phyloP scores from a whole-genome alignment of 2,329 filamentous ascomycete species.

The Epichloe typhina region DNA sequence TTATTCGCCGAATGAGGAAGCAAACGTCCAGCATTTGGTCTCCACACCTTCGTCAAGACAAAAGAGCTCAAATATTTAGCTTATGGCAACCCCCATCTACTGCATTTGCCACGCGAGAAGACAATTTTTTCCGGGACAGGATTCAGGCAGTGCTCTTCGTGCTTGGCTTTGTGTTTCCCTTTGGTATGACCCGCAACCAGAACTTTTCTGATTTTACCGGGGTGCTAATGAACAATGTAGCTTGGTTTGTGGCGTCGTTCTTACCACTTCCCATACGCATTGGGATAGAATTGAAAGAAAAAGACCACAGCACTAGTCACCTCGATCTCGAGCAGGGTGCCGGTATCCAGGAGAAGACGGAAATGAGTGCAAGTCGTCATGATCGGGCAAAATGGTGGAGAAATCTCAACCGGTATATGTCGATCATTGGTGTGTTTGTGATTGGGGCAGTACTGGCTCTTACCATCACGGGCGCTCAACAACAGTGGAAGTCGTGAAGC shows the following conservation, averaged over 20 bases:
- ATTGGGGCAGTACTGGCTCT: constrained; percentile 38
- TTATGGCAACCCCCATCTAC: constrained; percentile 64
- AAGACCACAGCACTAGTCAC: constrained; percentile 26
- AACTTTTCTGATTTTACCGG: neutral
- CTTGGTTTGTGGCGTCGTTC: constrained; percentile 69
- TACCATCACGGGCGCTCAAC: constrained; percentile 37
- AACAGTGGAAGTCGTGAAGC: constrained; percentile 29
- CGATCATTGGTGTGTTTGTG: constrained; percentile 40
- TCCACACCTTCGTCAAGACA: constrained; percentile 55
- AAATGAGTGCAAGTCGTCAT: constrained; percentile 32
- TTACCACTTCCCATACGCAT: constrained; percentile 55
- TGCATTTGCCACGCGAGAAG: constrained; percentile 48
- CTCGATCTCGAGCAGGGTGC: constrained; percentile 24
- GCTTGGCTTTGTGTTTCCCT: constrained; percentile 63
- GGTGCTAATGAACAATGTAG: constrained; percentile 24
- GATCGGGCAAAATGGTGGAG: constrained; percentile 47
- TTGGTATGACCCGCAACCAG: constrained; percentile 35
- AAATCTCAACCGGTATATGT: constrained; percentile 45
- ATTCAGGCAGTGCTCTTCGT: constrained; percentile 64
- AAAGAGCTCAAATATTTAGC: constrained; percentile 42
- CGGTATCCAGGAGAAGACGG: constrained; percentile 19
- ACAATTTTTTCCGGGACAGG: constrained; percentile 55
- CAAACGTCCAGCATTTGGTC: constrained; percentile 56
- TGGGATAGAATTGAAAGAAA: constrained; percentile 36
- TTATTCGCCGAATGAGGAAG: constrained; percentile 24